Conservation (phyloP, 495 filamentous ascomycete species). For the Neurospora sp. region DNA sequence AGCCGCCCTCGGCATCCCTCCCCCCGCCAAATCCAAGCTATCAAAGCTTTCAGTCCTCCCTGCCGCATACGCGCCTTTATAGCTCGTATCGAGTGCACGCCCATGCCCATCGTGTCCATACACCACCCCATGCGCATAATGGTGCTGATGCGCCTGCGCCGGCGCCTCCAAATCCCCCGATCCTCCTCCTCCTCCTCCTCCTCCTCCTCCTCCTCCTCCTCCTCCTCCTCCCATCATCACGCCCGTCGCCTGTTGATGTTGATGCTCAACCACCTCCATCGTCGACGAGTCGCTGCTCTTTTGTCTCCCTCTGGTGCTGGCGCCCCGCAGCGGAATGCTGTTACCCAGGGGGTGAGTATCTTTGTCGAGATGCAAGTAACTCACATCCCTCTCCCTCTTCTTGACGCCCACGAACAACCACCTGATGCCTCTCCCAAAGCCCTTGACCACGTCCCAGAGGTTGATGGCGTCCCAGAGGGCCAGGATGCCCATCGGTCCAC, state of each 20-base stretch:
- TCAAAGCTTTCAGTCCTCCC: background rate
- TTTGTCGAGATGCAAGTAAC: constrained; percentile 17
- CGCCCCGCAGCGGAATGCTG: background rate
- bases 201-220: background rate
- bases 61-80: background rate
- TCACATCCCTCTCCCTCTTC: constrained; percentile 33
- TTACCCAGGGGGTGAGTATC: background rate
- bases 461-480: constrained; percentile 68
- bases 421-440: constrained; percentile 61
- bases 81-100: background rate
- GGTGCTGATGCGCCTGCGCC: background rate
- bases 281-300: background rate
- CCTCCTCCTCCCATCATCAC: background rate
- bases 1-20: background rate
- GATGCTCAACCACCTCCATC: background rate
- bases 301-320: background rate
- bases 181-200: background rate
- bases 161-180: background rate
- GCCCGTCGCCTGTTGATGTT: background rate
- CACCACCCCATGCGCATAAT: background rate
- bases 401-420: constrained; percentile 73
- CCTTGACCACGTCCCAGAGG: constrained; percentile 74
- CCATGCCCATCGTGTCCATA: background rate
- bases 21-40: background rate
- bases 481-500: constrained; percentile 50